Percentiles rank a stretch among this genome's conserved stretches.
These are phyloP conservation scores for Fusarium sarcochroum DNA, from an alignment of 2,329 filamentous ascomycete species.

Conservation along the genomic window DNA sequence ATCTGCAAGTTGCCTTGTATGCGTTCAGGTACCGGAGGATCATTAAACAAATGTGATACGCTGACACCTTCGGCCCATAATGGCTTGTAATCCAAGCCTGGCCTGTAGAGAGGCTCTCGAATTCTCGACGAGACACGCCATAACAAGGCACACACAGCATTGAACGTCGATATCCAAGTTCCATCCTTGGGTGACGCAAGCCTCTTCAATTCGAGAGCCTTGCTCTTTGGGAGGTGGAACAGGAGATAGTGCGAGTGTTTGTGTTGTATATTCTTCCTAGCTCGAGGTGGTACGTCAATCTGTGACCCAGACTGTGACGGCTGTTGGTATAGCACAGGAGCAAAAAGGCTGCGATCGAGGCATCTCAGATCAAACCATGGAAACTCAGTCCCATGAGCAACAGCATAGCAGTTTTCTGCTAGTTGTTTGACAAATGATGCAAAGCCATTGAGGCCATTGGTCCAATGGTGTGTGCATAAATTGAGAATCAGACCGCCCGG, in stretches of 20 bases:
- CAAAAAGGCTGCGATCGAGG: constrained; percentile 54
- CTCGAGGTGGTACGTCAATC: constrained; percentile 19
- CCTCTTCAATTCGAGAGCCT: constrained; percentile 17
- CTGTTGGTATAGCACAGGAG: constrained; percentile 12
- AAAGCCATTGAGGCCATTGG: constrained; percentile 58
- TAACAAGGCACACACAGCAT: constrained; percentile 58
- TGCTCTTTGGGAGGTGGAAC: constrained; percentile 30
- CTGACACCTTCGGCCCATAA: constrained; percentile 56
- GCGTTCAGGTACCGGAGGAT: constrained; percentile 52
- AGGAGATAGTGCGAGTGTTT: constrained; percentile 15
- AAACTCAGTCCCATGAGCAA: constrained; percentile 48
- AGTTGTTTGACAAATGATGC: constrained; percentile 54
- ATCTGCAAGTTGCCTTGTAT: constrained; percentile 56
- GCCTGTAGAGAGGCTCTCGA: constrained; percentile 54
- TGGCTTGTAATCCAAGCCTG: constrained; percentile 46
- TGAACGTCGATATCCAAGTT: constrained; percentile 61
- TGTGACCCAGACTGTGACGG: background rate
- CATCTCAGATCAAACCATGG: constrained; percentile 54
- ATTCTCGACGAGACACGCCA: constrained; percentile 57
- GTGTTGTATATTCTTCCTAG: constrained; percentile 12
- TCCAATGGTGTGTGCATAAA: constrained; percentile 58
- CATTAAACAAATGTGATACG: constrained; percentile 54
- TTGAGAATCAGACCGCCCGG: constrained; percentile 58
- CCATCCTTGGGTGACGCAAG: constrained; percentile 18
- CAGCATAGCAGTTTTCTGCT: constrained; percentile 59